phyloP scores from a whole-genome alignment of 2,329 filamentous ascomycete genomes.

The Mariannaea sp. region DNA sequence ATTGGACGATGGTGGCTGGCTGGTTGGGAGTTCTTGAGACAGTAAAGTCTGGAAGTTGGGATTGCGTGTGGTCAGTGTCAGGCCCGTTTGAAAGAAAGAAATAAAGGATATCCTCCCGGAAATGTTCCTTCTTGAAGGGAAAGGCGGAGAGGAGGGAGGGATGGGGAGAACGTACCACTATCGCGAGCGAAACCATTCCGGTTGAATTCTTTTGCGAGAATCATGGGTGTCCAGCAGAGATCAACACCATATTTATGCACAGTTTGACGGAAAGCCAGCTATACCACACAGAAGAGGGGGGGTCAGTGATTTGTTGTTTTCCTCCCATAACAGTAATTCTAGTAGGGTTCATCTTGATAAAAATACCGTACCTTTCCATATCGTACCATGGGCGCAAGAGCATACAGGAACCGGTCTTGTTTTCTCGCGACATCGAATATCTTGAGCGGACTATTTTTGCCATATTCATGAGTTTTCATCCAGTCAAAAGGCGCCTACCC shows the following conservation, averaged over 20 bases:
- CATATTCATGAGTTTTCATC: constrained; percentile 11
- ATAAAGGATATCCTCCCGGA: no score
- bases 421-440: constrained; percentile 61
- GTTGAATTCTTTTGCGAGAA: constrained; percentile 71
- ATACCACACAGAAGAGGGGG: constrained; percentile 22
- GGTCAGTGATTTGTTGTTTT: no score
- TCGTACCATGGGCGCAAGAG: constrained; percentile 71
- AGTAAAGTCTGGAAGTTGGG: constrained; percentile 57
- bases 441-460: constrained; percentile 56
- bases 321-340: no score
- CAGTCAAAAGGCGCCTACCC: no score
- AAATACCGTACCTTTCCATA: constrained; percentile 64
- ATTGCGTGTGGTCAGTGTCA: not conserved
- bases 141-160: no score
- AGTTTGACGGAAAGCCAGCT: constrained; percentile 72
- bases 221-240: constrained; percentile 74
- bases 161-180: constrained; percentile 52
- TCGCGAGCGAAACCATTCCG: constrained; percentile 63
- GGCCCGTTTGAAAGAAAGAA: fast-evolving
- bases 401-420: constrained; percentile 59
- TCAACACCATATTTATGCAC: constrained; percentile 68
- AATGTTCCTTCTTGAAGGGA: no score
- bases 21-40: constrained; percentile 57
- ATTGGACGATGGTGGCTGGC: constrained; percentile 68
- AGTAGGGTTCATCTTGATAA: no score